Base-by-base conservation (phyloP, 805 yeast species). In the Schwanniomyces occidentalis region DNA sequence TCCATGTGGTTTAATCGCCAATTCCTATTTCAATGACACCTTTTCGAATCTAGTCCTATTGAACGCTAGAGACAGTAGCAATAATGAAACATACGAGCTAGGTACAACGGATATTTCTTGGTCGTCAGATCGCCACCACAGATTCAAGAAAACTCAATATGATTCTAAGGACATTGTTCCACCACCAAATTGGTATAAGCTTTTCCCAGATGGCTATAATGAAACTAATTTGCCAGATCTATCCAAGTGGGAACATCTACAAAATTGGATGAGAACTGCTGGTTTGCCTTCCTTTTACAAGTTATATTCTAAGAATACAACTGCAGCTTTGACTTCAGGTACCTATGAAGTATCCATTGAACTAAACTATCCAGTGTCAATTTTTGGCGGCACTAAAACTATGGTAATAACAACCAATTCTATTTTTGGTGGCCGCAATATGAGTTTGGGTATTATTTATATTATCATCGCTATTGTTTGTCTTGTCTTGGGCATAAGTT, bases 221-320 rank as follows among this genome's bases (percentile, higher is more conserved):
- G 80, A 75, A 21, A 77, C 76, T 5, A 88, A 87, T 57, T 49
- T 91, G 41, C 95, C 95, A 3, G 82, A 85, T 53, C 56, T 91
- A 30, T 72, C 85, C 2, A 55, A 63, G 23, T 81, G 93, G 88
- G 91, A 87, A 54, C 81, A 81, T 45, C 76, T 91, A 49, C 96
- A 89, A 67, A 91, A 89, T 59, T 91, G 99, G 99, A 91, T 91
- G 97, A 78, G 95, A 51, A 89, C 97, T 1, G 96, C 98, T 0
- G 96, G 95, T 0, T 69, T 91, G 43, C 95, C 98, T 17, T 78
- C 83, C 8, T 91, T 93, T 54, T 80, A 84, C 70, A 91, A 93
- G 56, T 63, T 89, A 23, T 90, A 89, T 26, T 73, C 83, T 29
- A 78, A 84, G 47, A 90, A 87, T 61, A 82, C 78, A 40, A 67